Evolutionary conservation across 106 monocot genomes (phyloP).

Genomic region (Dioscorea dumetorum): DNA sequence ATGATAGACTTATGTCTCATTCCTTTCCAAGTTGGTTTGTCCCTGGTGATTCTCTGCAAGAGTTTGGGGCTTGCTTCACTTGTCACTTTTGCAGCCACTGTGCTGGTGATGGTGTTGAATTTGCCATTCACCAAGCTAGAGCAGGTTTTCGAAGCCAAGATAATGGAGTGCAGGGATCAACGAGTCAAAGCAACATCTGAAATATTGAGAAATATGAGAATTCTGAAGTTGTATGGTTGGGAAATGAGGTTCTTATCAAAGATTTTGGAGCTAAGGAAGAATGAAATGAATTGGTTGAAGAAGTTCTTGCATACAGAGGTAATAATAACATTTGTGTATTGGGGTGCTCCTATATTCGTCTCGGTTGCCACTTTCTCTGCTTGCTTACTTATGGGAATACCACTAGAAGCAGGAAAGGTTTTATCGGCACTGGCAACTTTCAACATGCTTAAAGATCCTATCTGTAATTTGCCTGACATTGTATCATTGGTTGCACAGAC

Average conservation of each 20-base stretch:
- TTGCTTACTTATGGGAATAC: conserved; percentile 78
- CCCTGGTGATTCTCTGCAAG: conserved; percentile 51
- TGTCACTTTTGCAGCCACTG: conserved; percentile 58
- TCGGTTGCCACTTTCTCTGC: conserved; percentile 70
- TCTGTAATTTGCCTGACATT: conserved; percentile 66
- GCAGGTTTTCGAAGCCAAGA: conserved; percentile 57
- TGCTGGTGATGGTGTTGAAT: conserved; percentile 60
- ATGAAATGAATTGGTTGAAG: conserved; percentile 64
- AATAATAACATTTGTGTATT: conserved; percentile 48
- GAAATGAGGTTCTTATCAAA: conserved; percentile 91
- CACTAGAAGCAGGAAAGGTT: conserved; percentile 77
- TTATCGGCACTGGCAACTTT: conserved; percentile 89
- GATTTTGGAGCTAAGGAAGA: conserved; percentile 58
- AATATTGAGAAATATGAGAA: conserved; percentile 83
- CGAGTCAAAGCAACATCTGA: conserved; percentile 88
- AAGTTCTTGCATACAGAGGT: conserved; percentile 55
- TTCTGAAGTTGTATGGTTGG: conserved; percentile 94
- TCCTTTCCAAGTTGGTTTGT: conserved; percentile 61
- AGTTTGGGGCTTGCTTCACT: conserved; percentile 72
- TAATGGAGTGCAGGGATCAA: conserved; percentile 80
- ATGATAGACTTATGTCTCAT: conserved; percentile 77
- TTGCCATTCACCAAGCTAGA: conserved; percentile 57
- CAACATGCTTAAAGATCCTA: conserved; percentile 64
- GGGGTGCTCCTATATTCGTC: conserved; percentile 80
- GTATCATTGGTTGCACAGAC: conserved; percentile 73